phyloP scores from a whole-genome alignment of 768 basidiomycete species.

The Leccinum longicurvipes region DNA sequence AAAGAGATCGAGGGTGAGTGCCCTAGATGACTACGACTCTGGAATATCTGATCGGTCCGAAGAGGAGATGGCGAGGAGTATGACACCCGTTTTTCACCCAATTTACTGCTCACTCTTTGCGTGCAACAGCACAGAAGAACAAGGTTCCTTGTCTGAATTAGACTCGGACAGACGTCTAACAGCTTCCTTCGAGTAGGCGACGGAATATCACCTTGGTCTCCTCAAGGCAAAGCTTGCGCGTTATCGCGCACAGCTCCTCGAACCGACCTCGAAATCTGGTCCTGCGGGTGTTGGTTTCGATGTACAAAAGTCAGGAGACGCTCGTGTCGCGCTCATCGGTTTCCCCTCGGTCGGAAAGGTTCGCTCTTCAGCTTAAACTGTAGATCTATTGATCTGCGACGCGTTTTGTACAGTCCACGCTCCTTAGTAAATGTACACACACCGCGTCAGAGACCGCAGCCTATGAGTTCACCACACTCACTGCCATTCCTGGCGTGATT shows the following conservation, averaged over 20 bases:
- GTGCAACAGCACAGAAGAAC: conserved; percentile 81
- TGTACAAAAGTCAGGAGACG: conserved; percentile 85
- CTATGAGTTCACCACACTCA: conserved; percentile 94
- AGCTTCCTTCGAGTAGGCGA: conserved; percentile 55
- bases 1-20: conserved; percentile 91
- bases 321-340: conserved; percentile 87
- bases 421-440: conserved; percentile 88
- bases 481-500: conserved; percentile 95
- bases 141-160: conserved; percentile 50
- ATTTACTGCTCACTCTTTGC: not conserved
- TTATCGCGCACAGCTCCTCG: conserved; percentile 92
- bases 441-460: conserved; percentile 87
- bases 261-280: conserved; percentile 82
- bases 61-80: conserved; percentile 99
- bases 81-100: conserved; percentile 33
- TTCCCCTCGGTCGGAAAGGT: conserved; percentile 96
- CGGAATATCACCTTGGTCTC: conserved; percentile 90
- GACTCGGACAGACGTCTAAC: conserved; percentile 8
- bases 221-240: conserved; percentile 93
- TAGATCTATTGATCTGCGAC: conserved; percentile 3
- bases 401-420: conserved; percentile 61
- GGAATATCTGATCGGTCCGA: conserved; percentile 12
- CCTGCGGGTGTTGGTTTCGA: conserved; percentile 84
- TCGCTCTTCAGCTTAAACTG: not conserved
- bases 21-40: not conserved